These are phyloP conservation scores for Naganishia kalamii DNA, from an alignment of 768 basidiomycete species.

Conservation along the genomic window DNA sequence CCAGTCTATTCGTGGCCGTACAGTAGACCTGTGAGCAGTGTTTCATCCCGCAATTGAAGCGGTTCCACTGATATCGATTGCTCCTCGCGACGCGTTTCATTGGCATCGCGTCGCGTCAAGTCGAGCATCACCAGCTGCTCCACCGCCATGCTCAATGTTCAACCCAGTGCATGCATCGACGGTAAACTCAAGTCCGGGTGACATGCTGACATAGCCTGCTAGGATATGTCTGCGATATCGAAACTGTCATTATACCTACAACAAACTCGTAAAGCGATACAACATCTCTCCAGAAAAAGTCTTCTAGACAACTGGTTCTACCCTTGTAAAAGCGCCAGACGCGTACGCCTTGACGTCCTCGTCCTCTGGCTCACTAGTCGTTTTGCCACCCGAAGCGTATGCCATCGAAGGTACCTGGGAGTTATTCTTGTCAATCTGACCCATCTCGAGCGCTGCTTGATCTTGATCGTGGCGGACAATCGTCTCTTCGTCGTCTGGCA, in stretches of 20 bases:
- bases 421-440: constrained; percentile 6
- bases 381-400: background rate
- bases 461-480: constrained; percentile 9
- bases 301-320: constrained; percentile 1
- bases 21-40: too few species aligned
- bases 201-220: too few species aligned
- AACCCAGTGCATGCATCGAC: too few species aligned
- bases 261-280: background rate
- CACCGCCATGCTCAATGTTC: too few species aligned
- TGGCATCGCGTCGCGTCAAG: background rate
- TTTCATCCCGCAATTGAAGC: too few species aligned
- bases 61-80: too few species aligned
- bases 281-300: background rate
- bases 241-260: background rate
- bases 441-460: constrained; percentile 14
- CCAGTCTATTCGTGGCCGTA: too few species aligned
- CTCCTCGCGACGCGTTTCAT: background rate
- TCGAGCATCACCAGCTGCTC: too few species aligned
- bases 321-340: constrained; percentile 1
- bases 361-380: constrained; percentile 1
- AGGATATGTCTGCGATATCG: background rate
- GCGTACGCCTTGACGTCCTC: constrained; percentile 8
- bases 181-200: too few species aligned
- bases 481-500: constrained; percentile 48
- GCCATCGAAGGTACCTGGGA: constrained; percentile 5